Percentiles rank a stretch among this genome's conserved stretches.
Evolutionary conservation across 2,329 filamentous ascomycete genomes (phyloP).

Genomic region (Trichoderma sp.): DNA sequence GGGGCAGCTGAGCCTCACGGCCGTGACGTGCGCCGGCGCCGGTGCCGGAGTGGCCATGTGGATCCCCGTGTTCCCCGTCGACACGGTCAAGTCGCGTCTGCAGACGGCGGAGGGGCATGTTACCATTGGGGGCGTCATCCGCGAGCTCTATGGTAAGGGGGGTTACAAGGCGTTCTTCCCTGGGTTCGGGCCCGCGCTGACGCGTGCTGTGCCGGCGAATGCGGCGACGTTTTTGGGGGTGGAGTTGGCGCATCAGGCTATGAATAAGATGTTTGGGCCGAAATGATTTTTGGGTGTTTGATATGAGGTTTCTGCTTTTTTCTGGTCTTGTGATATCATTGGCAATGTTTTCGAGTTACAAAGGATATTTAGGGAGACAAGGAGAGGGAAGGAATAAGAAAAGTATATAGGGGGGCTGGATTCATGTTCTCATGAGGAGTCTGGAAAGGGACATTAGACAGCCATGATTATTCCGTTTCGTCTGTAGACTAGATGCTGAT

Average conservation of each 20-base stretch:
- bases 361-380: neutral
- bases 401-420: neutral
- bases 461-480: neutral
- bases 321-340: slow-evolving; percentile 15
- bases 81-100: slow-evolving; percentile 92
- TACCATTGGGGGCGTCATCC: slow-evolving; percentile 76
- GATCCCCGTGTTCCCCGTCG: slow-evolving; percentile 97
- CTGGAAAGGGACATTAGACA: slow-evolving; percentile 18
- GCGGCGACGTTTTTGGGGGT: slow-evolving; percentile 91
- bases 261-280: slow-evolving; percentile 70
- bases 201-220: slow-evolving; percentile 92
- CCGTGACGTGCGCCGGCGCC: slow-evolving; percentile 84
- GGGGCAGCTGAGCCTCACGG: slow-evolving; percentile 77
- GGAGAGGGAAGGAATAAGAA: neutral
- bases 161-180: slow-evolving; percentile 95
- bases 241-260: slow-evolving; percentile 79
- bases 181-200: slow-evolving; percentile 88
- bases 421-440: slow-evolving; percentile 1
- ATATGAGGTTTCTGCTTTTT: neutral
- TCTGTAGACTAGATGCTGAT: slow-evolving; percentile 6
- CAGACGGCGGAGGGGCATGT: slow-evolving; percentile 89
- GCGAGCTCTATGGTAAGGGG: slow-evolving; percentile 78
- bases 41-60: slow-evolving; percentile 97
- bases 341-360: slow-evolving; percentile 3
- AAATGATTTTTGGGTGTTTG: neutral